Percentiles rank a stretch among this genome's conserved stretches.
Evolutionary conservation across 371 early-diverging fungal species (phyloP).

Genomic region (Dinochytrium kinnereticum): DNA sequence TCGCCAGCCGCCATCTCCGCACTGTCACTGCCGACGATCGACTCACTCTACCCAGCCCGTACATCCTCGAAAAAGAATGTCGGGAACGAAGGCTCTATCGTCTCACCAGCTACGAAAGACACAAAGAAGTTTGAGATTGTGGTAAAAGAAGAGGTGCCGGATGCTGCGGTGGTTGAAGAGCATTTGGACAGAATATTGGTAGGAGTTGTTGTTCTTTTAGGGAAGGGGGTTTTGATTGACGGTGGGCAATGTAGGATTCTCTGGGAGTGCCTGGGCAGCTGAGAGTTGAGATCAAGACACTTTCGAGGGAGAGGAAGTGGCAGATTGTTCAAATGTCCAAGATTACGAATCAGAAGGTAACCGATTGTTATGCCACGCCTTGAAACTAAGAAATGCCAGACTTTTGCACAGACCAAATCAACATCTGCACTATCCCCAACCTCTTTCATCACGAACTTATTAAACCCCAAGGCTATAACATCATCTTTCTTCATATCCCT

Average conservation of each 20-base stretch:
- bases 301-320: slow-evolving; percentile 1
- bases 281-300: neutral
- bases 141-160: neutral
- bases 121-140: neutral
- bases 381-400: too few relatives aligned
- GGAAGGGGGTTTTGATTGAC: neutral
- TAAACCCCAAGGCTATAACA: neutral
- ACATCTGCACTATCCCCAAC: neutral
- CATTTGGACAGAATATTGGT: neutral
- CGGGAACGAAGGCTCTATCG: too few relatives aligned
- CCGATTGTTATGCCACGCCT: neutral
- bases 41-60: neutral
- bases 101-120: neutral
- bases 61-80: neutral
- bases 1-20: neutral
- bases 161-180: neutral
- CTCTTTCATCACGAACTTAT: neutral
- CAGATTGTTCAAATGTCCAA: slow-evolving; percentile 4
- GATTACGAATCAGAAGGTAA: neutral
- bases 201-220: neutral
- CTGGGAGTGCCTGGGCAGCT: neutral
- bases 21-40: neutral
- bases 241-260: neutral
- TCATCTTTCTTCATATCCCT: neutral
- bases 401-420: neutral